Conservation (phyloP, 768 basidiomycete species). For the Podaxis sp. region DNA sequence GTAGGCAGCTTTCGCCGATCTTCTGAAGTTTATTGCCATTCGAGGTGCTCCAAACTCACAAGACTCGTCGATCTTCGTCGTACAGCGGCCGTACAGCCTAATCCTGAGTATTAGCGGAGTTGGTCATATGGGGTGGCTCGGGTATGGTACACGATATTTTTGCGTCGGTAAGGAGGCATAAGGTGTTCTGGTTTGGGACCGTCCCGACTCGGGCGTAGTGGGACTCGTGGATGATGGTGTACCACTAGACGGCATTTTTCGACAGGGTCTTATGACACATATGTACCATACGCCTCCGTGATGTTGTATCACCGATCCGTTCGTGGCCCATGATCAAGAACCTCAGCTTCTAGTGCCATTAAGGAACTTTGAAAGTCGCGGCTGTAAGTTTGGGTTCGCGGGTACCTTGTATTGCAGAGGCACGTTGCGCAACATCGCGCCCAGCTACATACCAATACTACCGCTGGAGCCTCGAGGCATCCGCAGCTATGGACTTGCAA, state of each 20-base stretch:
- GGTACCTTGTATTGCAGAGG: background rate
- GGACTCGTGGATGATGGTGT: slow-evolving; percentile 9
- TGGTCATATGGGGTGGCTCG: background rate
- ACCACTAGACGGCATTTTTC: background rate
- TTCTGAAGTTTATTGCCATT: background rate
- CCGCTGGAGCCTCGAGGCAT: background rate
- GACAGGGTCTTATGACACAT: slow-evolving; percentile 9
- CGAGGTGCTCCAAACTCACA: background rate
- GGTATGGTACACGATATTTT: slow-evolving; percentile 2
- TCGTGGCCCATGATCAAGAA: background rate
- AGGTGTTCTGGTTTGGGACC: slow-evolving; percentile 1
- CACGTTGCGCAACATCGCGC: background rate
- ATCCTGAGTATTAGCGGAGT: background rate
- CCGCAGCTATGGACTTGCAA: background rate
- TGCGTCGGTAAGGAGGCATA: background rate
- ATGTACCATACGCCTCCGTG: background rate
- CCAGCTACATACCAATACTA: background rate
- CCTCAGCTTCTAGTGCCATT: background rate
- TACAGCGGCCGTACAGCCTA: background rate
- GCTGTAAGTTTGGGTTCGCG: background rate
- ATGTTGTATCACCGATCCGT: slow-evolving; percentile 13
- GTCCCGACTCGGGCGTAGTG: slow-evolving; percentile 12
- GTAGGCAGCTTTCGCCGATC: background rate
- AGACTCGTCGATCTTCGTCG: background rate
- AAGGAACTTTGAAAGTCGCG: background rate